Conservation (phyloP, 768 basidiomycete genomes). For the Crucibulum laeve region DNA sequence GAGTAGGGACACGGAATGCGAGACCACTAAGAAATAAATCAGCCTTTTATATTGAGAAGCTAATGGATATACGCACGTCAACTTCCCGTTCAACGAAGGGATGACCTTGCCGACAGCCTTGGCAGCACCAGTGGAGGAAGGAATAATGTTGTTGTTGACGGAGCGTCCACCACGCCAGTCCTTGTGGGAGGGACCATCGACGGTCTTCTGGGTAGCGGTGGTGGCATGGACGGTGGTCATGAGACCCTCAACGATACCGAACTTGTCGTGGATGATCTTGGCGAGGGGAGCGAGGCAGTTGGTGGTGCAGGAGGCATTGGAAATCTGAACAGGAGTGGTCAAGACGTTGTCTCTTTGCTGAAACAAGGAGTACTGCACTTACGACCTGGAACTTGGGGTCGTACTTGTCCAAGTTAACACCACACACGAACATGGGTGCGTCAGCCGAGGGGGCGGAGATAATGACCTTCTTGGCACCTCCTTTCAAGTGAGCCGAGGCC, state of each 20-base stretch:
- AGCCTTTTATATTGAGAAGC: not conserved
- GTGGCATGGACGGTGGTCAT: constrained; percentile 99
- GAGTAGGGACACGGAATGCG: constrained; percentile 94
- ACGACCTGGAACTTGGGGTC: constrained; percentile 85
- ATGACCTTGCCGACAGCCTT: constrained; percentile 99
- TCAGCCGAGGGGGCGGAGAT: constrained; percentile 99
- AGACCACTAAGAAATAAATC: constrained; percentile 57
- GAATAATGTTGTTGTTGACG: constrained; percentile 98
- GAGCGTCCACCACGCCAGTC: constrained; percentile 98
- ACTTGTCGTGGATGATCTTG: constrained; percentile 97
- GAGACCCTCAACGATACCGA: constrained; percentile 92
- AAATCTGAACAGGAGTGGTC: constrained; percentile 52
- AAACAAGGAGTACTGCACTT: constrained; percentile 24
- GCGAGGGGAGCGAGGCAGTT: constrained; percentile 99
- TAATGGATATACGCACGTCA: constrained; percentile 60
- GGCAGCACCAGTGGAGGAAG: constrained; percentile 97
- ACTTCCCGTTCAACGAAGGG: constrained; percentile 92
- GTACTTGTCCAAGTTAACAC: constrained; percentile 94
- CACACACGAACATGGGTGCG: constrained; percentile 91
- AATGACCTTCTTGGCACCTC: constrained; percentile 99
- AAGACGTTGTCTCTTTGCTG: not conserved
- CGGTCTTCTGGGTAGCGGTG: constrained; percentile 93
- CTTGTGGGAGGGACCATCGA: constrained; percentile 92
- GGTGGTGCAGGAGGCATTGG: constrained; percentile 99
- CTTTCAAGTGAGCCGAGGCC: constrained; percentile 91